A percentile compares a stretch with the other conserved stretches of the same genome.
Evolutionary conservation across 352 stramenopile genomes (phyloP).

Genomic region (Pythium plurisporium): DNA sequence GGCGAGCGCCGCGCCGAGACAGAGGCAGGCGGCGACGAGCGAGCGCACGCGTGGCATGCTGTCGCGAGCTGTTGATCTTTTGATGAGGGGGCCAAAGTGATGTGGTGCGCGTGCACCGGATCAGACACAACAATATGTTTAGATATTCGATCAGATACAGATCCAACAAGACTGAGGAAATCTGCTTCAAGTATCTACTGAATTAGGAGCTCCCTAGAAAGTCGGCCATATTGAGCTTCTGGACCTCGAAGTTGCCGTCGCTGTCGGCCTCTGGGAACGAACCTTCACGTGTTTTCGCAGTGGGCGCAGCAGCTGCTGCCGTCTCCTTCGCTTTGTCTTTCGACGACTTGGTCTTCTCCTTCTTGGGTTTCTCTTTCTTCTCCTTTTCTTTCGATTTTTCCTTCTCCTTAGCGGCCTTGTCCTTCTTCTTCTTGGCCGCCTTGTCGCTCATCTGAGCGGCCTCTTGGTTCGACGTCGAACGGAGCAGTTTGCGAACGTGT

Average conservation of each 20-base stretch:
- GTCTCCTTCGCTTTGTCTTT: constrained; percentile 31
- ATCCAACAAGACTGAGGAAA: background rate
- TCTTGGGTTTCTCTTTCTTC: constrained; percentile 35
- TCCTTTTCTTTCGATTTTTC: constrained; percentile 39
- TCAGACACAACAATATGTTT: constrained; percentile 9
- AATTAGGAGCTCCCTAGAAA: constrained; percentile 40
- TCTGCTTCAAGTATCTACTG: background rate
- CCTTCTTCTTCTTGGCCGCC: constrained; percentile 35
- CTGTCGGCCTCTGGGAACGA: constrained; percentile 40
- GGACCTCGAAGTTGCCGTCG: constrained; percentile 55
- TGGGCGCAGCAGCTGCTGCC: constrained; percentile 6
- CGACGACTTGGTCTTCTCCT: constrained; percentile 25
- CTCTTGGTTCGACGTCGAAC: constrained; percentile 58
- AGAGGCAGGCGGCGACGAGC: constrained; percentile 7
- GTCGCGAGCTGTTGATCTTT: constrained; percentile 24
- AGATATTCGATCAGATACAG: constrained; percentile 1
- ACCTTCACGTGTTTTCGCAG: constrained; percentile 32
- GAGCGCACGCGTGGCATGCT: constrained; percentile 27
- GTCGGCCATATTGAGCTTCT: constrained; percentile 72
- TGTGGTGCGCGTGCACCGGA: no score
- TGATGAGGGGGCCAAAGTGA: no score
- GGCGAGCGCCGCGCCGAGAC: constrained; percentile 21
- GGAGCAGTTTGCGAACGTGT: constrained; percentile 62
- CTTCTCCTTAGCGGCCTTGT: constrained; percentile 29
- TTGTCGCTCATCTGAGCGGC: constrained; percentile 36